These are phyloP conservation scores for Theileria orientalis DNA, from an alignment of 169 alveolate genomes.

Conservation along the genomic window DNA sequence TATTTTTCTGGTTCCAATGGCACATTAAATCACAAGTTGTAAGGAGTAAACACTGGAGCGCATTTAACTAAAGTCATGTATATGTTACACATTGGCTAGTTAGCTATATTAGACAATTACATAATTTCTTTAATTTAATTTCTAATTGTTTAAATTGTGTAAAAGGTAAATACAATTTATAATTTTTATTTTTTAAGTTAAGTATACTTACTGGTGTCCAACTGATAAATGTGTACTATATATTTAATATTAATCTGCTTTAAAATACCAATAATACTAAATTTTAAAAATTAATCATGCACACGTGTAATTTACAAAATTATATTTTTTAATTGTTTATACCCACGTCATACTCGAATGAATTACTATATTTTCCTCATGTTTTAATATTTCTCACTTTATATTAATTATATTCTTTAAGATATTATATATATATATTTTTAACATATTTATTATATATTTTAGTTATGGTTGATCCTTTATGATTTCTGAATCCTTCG, in stretches of 20 bases:
- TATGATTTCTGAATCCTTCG: background rate
- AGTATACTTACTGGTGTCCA: background rate
- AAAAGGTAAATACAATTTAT: background rate
- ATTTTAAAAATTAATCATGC: constrained; percentile 2
- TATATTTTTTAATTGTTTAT: background rate
- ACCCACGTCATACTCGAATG: background rate
- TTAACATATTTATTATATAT: no score
- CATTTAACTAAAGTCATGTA: background rate
- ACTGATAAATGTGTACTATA: background rate
- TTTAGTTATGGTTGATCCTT: background rate
- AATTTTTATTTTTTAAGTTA: background rate
- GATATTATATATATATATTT: no score
- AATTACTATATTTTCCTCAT: background rate
- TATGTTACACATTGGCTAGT: background rate
- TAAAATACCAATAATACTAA: background rate
- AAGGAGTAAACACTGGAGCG: constrained; percentile 8
- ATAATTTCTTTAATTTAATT: background rate
- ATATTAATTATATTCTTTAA: no score
- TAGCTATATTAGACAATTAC: background rate
- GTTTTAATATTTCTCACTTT: background rate
- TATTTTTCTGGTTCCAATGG: background rate
- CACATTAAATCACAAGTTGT: constrained; percentile 7
- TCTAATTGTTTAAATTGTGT: background rate
- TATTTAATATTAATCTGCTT: background rate
- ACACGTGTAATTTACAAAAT: background rate